Base-by-base conservation (phyloP, 495 filamentous ascomycete genomes). In the Aspergillus olivimuriae region DNA sequence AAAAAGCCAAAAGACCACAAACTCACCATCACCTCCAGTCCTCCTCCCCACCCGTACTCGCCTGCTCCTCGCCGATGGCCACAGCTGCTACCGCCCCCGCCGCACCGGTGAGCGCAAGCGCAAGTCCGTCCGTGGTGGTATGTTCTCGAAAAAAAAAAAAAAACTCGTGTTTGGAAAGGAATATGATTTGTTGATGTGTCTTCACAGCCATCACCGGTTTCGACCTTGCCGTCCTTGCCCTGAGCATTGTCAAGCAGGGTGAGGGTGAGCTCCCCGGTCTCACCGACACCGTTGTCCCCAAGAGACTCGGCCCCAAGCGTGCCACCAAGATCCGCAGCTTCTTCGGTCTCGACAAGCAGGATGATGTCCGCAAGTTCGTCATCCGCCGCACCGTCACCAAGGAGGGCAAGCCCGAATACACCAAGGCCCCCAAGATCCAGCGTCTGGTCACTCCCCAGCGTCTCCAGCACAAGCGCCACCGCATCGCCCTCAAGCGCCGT, bases 361-460 rank as follows among this genome's bases (percentile, higher is more conserved):
- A 98, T 76, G 92, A 98, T 86, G 92, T 98, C 83, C 76, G 90
- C 78, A 94, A 96, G 74, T 98, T 94, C 79, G 92, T 98, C 68
- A 95, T 98, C 66, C 94, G 92, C 62, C 94, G 92, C 69, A 94
- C 95, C 67, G 83, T 98, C 65, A 95, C 95, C 83, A 81, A 77
- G 57, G 91, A 96, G 79, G 89, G 87, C 78, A 89, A 89, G 82
- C 84, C 85, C 75, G 69, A 89, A 50, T 96, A 97, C 81, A 97
- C 91, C 84, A 98, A 98, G 83, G 92, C 92, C 62, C 91, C 92
- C 63, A 87, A 86, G 75, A 98, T 98, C 76, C 92, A 98, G 80
- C 87, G 92, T 66, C 86, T 98, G 59, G 87, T 98, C 60, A 98
- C 92, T 70, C 94, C 92, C 73, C 92, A 98, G 75, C 94, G 92